Evolutionary conservation across 1,139 yeast genomes (phyloP).

Genomic region (Scheffersomyces quercinus): DNA sequence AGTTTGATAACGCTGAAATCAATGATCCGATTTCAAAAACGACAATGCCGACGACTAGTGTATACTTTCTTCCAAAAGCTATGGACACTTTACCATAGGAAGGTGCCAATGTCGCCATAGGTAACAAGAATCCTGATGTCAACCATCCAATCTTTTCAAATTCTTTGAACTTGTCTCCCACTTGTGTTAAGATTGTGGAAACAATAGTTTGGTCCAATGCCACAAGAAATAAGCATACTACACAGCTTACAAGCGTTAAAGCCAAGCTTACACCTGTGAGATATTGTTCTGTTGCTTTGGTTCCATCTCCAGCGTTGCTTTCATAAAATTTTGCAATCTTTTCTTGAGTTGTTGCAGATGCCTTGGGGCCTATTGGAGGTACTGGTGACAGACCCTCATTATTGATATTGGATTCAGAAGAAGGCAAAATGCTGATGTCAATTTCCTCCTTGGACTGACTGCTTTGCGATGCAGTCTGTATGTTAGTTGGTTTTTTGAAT

Average conservation of each 20-base stretch:
- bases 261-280: conserved; percentile 42
- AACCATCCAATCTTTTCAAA: conserved; percentile 64
- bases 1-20: conserved; percentile 55
- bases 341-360: too few species aligned
- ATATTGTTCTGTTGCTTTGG: conserved; percentile 49
- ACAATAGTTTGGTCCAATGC: conserved; percentile 73
- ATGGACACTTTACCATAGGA: conserved; percentile 64
- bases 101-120: conserved; percentile 59
- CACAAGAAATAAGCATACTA: conserved; percentile 54
- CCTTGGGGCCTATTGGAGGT: too few species aligned
- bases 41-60: conserved; percentile 49
- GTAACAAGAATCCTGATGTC: conserved; percentile 58
- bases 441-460: too few species aligned
- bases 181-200: conserved; percentile 55
- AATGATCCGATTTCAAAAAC: conserved; percentile 66
- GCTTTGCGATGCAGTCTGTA: too few species aligned
- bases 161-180: conserved; percentile 53
- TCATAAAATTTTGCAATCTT: conserved; percentile 26
- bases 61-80: conserved; percentile 59
- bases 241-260: conserved; percentile 46
- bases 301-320: conserved; percentile 61
- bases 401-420: too few species aligned
- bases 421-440: too few species aligned
- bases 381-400: too few species aligned
- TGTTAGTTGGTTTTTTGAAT: too few species aligned